These are phyloP conservation scores for Coniochaeta ligniaria DNA, from an alignment of 2,329 filamentous ascomycete genomes.

Conservation along the genomic window DNA sequence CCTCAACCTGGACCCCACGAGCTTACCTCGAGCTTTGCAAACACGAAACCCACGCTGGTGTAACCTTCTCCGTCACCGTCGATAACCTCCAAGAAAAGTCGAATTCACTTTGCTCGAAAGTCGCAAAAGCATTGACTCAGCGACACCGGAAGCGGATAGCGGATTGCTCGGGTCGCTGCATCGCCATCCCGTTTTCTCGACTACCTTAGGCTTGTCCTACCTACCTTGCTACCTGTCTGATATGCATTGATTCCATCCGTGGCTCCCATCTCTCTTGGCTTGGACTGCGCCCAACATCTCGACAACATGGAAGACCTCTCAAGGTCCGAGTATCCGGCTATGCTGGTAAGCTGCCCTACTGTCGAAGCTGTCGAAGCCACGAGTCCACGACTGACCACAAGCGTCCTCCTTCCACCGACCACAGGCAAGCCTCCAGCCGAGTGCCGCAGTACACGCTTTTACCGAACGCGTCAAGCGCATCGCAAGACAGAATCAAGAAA, in stretches of 20 bases:
- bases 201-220: not conserved
- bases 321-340: slow-evolving; percentile 83
- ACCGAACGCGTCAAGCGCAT: slow-evolving; percentile 86
- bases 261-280: not conserved
- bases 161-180: not conserved
- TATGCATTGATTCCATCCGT: not conserved
- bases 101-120: not conserved
- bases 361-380: not conserved
- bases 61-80: not conserved
- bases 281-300: not conserved
- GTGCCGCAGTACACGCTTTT: slow-evolving; percentile 73
- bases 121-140: not conserved
- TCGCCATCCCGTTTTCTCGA: not conserved
- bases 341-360: slow-evolving; percentile 61
- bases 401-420: not conserved
- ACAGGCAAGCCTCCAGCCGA: slow-evolving; percentile 73
- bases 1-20: not conserved
- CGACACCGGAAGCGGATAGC: not conserved
- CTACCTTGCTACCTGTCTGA: not conserved
- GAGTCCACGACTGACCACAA: not conserved
- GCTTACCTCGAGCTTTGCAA: not conserved
- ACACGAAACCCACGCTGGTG: not conserved
- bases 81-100: not conserved
- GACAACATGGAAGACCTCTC: slow-evolving; percentile 65
- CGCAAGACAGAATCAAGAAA: slow-evolving; percentile 76